Evolutionary conservation across 1,284 basidiomycete genomes (phyloP), one percentile per base, ranked within the genome.

Genomic region (Sphaerobolus stellatus): DNA sequence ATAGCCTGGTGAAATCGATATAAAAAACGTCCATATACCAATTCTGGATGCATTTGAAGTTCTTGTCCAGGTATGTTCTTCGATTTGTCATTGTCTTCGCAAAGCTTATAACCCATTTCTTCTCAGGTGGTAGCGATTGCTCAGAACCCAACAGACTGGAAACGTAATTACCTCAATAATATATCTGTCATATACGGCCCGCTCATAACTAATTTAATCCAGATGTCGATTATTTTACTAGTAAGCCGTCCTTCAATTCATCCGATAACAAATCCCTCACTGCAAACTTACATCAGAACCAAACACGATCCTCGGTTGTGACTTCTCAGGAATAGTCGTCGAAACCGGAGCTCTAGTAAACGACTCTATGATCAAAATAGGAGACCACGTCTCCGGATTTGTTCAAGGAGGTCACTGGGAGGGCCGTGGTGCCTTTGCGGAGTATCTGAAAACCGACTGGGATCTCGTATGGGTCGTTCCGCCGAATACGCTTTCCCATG

Each of bases 301-400:
- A 11, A 44, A 45, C 6, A 33, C 43, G 18, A 38, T 52, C 16
- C 29, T 74, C 41, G 75, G 75, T 20, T 76, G 72, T 43, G 77
- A 79, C 64, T 77, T 72, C 53, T 61, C 62, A n/a, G 78, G 77
- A 14, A 63, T 59, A 1, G 70, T 78, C 53, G 70, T 70, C 25
- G 58, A 64, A 30, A 50, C 72, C 41, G 71, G 69, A 3, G 34
- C 45, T 2, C 61, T 59, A 7, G 62, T 24, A 8, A 36, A 66
- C 28, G 33, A 66, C 8, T 20, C 14, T 6, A 14, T 43, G 52
- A 47, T 76, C 56, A 62, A 69, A 25, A 63, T 69, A 20, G 77
- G 77, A 7, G 69, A 75, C 54, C 66, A 70, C 6, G 72, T 78
- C 13, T 71, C 71, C 1, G 75, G 73, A 9, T 69, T 68, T 54